Percentiles rank a stretch among this genome's conserved stretches.
phyloP scores from a whole-genome alignment of 345 rosid genomes.

The Erucastrum elatum region DNA sequence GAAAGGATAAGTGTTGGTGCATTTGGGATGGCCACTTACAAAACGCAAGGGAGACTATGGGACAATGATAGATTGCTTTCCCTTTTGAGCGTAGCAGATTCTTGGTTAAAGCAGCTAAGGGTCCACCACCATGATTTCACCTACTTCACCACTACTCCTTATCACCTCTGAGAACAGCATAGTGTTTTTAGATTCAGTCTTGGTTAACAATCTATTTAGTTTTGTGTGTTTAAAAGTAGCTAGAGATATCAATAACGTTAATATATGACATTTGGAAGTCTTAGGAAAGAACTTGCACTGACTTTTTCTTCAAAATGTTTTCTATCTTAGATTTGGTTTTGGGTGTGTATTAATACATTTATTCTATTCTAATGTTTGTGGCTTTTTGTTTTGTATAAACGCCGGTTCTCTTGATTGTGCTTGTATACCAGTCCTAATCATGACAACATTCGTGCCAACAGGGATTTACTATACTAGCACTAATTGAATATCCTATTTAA shows the following conservation, averaged over 20 bases:
- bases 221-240: constrained; percentile 22
- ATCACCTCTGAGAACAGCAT: constrained; percentile 19
- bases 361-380: background rate
- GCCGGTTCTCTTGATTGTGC: background rate
- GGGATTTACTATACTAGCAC: background rate
- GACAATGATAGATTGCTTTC: constrained; percentile 56
- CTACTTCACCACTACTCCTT: constrained; percentile 62
- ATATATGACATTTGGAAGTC: background rate
- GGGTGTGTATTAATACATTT: background rate
- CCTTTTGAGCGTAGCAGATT: constrained; percentile 85
- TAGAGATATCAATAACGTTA: constrained; percentile 15
- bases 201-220: constrained; percentile 19
- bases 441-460: background rate
- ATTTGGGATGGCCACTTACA: constrained; percentile 93
- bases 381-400: background rate
- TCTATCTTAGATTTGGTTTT: background rate
- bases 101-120: constrained; percentile 92
- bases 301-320: background rate
- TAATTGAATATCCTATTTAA: background rate
- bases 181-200: background rate
- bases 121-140: constrained; percentile 97
- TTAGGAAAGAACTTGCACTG: background rate
- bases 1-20: constrained; percentile 63
- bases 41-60: constrained; percentile 89
- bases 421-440: background rate